Evolutionary conservation across 2,329 filamentous ascomycete genomes (phyloP), one percentile per base, ranked within the genome.

Genomic region (Calonectria henricotiae): DNA sequence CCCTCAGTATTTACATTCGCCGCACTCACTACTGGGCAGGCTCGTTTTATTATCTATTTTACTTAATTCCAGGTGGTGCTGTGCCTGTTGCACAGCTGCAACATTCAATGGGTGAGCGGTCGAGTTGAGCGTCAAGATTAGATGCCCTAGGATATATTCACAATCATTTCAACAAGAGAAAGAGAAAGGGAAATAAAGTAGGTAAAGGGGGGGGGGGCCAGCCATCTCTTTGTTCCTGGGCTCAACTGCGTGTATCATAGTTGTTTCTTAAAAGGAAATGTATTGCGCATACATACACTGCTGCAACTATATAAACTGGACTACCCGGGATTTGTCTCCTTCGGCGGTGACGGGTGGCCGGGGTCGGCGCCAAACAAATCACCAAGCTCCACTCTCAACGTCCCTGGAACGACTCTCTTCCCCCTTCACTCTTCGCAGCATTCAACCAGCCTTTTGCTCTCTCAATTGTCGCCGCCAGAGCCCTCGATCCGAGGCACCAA

Each of bases 301-400:
- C 20, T 13, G 6, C 20, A n/a, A 41, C 15, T 17, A 7, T 5
- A 30, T 51, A 32, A 51, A 13, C 3, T 11, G 35, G 35, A 20
- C 35, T 11, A 37, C 35, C 35, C 5, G 11, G 37, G 49, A 39
- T 20, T 25, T 27, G 23, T 44, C 32, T 23, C 9, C 39, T 13
- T 35, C 17, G 37, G 20, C 20, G 8, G 9, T 47, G 32, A 32
- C 27, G 37, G 54, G 62, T 39, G 71, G 72, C 44, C 69, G 44
- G 73, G 62, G 67, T 76, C 61, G 46, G 58, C 64, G 39, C 35
- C 51, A 17, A 39, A 15, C 20, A 13, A 39, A 65, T 32, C 11
- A 32, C 37, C 12, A 41, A 58, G 73, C 65, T 72, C 75, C 75
- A 77, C 75, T 74, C 69, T 71, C 60, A 60, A 77, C 74, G 62